Conservation (phyloP, 2,329 filamentous ascomycete species). For the Arthrinium puccinioides region DNA sequence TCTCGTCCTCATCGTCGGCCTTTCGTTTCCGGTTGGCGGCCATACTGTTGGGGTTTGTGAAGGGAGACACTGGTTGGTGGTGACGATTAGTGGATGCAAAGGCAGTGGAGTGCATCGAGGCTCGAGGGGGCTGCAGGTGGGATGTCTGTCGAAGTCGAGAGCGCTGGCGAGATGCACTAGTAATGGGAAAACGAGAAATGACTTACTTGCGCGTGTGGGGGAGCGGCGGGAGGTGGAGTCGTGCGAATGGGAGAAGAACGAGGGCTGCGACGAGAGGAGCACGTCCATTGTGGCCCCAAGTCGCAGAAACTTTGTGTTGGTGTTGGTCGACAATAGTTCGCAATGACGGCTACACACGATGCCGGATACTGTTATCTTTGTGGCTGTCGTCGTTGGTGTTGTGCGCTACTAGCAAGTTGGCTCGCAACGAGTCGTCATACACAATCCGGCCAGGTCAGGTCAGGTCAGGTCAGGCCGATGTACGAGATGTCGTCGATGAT, state of each 20-base stretch:
- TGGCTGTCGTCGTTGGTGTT: background rate
- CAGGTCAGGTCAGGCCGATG: too few relatives aligned
- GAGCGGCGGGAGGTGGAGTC: slow-evolving; percentile 43
- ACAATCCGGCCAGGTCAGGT: too few relatives aligned
- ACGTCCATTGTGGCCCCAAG: slow-evolving; percentile 52
- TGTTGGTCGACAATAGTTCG: too few relatives aligned
- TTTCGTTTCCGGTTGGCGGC: slow-evolving; percentile 67
- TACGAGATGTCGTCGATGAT: too few relatives aligned
- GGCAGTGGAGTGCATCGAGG: background rate
- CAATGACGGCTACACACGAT: background rate
- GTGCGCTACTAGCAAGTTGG: too few relatives aligned
- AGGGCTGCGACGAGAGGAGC: slow-evolving; percentile 52
- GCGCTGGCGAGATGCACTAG: background rate
- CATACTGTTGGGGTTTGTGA: slow-evolving; percentile 42
- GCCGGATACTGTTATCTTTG: background rate
- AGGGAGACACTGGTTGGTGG: slow-evolving; percentile 34
- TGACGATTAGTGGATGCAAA: slow-evolving; percentile 6
- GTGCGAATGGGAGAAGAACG: slow-evolving; percentile 52
- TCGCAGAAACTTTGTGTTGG: too few relatives aligned
- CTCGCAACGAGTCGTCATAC: too few relatives aligned
- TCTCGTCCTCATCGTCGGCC: slow-evolving; percentile 78
- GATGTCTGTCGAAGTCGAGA: background rate
- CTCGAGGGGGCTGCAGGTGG: background rate
- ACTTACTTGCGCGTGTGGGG: slow-evolving; percentile 49
- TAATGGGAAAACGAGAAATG: slow-evolving; percentile 16